Evolutionary conservation across 2,329 filamentous ascomycete genomes (phyloP), one percentile per base, ranked within the genome.

Genomic region (Penicillium oxalicum): DNA sequence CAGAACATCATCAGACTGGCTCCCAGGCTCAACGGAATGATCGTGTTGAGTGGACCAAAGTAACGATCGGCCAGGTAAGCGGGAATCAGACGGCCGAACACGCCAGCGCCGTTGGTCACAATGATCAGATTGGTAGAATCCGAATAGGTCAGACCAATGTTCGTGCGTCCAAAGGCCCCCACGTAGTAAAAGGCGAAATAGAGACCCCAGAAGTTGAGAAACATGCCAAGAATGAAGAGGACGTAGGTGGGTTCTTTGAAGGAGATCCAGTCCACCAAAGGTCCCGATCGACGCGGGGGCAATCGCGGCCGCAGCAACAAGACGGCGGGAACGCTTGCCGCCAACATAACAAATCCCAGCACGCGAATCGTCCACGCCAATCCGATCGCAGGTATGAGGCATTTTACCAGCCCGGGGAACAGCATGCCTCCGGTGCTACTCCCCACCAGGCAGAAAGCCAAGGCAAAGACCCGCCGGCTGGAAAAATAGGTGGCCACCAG

Each of bases 101-200:
- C 71, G 1, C 80, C 80, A 12, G 81, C 67, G 7, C 73, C 78
- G 52, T 83, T 82, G 11, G 77, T 72, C 13, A 82, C 73, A 40
- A 85, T 68, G 1, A 84, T 70, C 2, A 84, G 66, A 26, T 74
- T 74, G 50, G 82, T 74, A 2, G 77, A 76, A 5, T 77, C 71
- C 12, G 37, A 47, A 12, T 45, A 42, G 4, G 68, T 69, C 48
- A 81, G 71, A 5, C 56, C 55, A 18, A 73, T 57, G 5, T 62
- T 60, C n/a, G 69, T 76, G 32, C 74, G 70, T 3, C 67, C 67
- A 59, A 74, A 82, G 0, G 75, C 70, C 0, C 75, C 68, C 29
- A 84, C 61, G 63, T 83, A 85, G 66, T 78, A 83, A 57, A 81
- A 82, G 4, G 74, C 74, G 48, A 82, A 77, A 55, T 82, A 56